Base-by-base conservation (phyloP, 1,284 basidiomycete species). In the Moniliella sp. region DNA sequence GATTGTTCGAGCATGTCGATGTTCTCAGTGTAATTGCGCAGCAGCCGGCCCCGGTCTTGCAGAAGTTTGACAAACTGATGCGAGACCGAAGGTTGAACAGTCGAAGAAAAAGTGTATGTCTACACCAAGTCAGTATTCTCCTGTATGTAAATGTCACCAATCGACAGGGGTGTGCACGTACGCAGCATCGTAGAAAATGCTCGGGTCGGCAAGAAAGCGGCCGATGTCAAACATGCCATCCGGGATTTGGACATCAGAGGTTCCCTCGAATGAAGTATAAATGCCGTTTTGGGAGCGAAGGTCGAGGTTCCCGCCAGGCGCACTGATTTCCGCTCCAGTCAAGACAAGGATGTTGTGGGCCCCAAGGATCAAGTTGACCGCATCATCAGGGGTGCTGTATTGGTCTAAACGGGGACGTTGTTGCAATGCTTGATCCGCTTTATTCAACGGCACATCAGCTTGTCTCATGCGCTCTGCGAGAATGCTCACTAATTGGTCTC, bases 31-130 rank as follows among this genome's bases (percentile, higher is more conserved):
- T 94, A 94, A 61, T 91, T 86, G 67, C 75, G 68, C 31, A 81
- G 63, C 14, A 78, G 65, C 68, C 74, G 48, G n/a, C 72, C 70
- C 35, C 73, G 71, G 39, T 78, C 71, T 64, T 97, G 84, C 19
- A 94, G 63, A 8, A 75, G 62, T 59, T 81, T 83, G 58, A 97
- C 84, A 64, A 93, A 94, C 13, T 74, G 70, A 60, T 97, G 88
- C 50, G 81, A 84, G 3, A 76, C 75, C 3, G 81, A 84, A 17
- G 82, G 82, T 46, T 67, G 68, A 50, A 84, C 83, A 58, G 83
- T 81, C 30, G 75, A 74, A 2, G 83, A 80, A 61, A 83, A 67
- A 88, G 81, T 3, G 33, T 34, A 28, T 54, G 46, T 1, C 36
- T 35, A 27, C 9, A 11, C 10, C n/a, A n/a, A n/a, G n/a, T n/a